Evolutionary conservation across 805 yeast species (phyloP), one percentile per base, ranked within the genome.

Genomic region (Kurtzmaniella cleridarum): DNA sequence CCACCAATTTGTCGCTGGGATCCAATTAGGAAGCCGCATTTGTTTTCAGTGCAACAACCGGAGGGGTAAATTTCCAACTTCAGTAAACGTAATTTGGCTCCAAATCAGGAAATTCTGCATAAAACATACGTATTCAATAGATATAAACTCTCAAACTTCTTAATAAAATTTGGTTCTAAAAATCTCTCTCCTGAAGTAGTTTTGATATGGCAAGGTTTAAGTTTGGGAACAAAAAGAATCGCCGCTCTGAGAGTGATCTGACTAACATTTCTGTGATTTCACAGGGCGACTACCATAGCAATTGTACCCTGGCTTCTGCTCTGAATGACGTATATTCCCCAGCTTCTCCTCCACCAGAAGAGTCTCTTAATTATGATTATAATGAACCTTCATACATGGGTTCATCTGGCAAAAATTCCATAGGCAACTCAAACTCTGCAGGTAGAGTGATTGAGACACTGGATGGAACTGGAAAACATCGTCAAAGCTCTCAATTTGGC

Each of bases 141-240:
- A 20, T 20, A 20, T 5, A 20, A 20, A 20, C 24, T 20, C 24
- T 20, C 24, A 20, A 20, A 20, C 24, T 20, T 20, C 24, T 20
- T 20, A 20, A 20, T 5, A 5, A 5, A 5, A 20, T 20, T 20
- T 20, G 8, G 8, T 5, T 20, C 8, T 5, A 20, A 20, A 20
- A 20, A 20, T 20, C 24, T 20, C 8, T 20, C 24, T 20, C 24
- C 24, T 5, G 7, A 20, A 20, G 5, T 20, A 20, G 24, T 20
- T 20, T 20, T 20, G 8, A 20, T 9, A 76, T 76, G 81, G 76
- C 81, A 14, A 75, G 81, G 16, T 77, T 78, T 57, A 76, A 74
- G 53, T 76, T 78, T 53, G 76, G 78, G 13, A 72, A 66, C 51
- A 75, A 71, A 52, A 66, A 62, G 49, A 64, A 65, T 38, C 61